Evolutionary conservation across 106 monocot species (phyloP).

Genomic region (Dendrobium officinale): DNA sequence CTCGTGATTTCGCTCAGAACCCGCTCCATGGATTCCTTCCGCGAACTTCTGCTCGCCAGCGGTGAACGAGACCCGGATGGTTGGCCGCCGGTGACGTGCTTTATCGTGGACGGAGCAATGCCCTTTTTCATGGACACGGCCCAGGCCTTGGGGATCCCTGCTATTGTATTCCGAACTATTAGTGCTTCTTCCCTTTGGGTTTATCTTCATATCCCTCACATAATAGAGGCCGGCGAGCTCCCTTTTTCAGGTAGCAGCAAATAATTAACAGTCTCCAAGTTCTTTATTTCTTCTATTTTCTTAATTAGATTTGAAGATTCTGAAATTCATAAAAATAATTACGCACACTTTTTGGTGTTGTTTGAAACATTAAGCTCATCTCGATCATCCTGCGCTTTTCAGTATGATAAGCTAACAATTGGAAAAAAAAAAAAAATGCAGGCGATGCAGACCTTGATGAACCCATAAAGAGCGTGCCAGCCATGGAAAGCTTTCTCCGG

Average conservation of each 20-base stretch:
- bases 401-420: too few relatives aligned
- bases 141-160: slow-evolving; percentile 34
- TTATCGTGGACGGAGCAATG: slow-evolving; percentile 27
- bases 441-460: slow-evolving; percentile 4
- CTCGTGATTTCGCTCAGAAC: slow-evolving; percentile 20
- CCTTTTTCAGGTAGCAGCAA: slow-evolving; percentile 27
- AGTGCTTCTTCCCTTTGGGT: slow-evolving; percentile 30
- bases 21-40: slow-evolving; percentile 2
- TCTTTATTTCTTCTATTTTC: not conserved
- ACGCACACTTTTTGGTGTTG: too few relatives aligned
- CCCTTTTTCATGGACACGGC: slow-evolving; percentile 28
- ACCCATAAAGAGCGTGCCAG: not conserved
- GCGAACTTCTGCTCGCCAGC: slow-evolving; percentile 6
- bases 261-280: not conserved
- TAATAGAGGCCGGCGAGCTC: slow-evolving; percentile 24
- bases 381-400: too few relatives aligned
- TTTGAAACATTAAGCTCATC: too few relatives aligned
- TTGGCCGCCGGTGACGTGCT: slow-evolving; percentile 25
- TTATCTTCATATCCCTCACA: slow-evolving; percentile 18
- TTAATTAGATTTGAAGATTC: too few relatives aligned
- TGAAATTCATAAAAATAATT: too few relatives aligned
- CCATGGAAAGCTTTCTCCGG: slow-evolving; percentile 6
- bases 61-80: not conserved
- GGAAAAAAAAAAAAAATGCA: not conserved
- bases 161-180: slow-evolving; percentile 26